These are phyloP conservation scores for Cornus kousa DNA, from an alignment of 148 eudicot species.

Conservation along the genomic window DNA sequence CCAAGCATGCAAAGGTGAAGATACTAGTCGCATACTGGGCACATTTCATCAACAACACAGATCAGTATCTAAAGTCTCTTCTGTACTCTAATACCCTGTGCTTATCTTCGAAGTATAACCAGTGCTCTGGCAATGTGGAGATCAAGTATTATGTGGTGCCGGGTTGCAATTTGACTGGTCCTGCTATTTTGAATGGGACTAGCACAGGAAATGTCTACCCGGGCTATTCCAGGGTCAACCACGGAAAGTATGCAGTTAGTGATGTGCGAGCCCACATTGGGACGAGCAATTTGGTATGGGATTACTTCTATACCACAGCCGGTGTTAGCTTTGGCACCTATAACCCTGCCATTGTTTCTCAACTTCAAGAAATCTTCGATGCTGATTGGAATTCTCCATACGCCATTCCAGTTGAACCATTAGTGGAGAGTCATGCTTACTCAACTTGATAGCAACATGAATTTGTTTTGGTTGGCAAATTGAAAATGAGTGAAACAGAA, in stretches of 20 bases:
- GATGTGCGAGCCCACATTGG: slow-evolving; percentile 79
- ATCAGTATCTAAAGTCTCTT: slow-evolving; percentile 72
- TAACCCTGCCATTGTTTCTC: slow-evolving; percentile 60
- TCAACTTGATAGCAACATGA: slow-evolving; percentile 33
- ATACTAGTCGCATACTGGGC: slow-evolving; percentile 82
- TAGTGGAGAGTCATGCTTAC: slow-evolving; percentile 37
- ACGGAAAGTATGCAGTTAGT: slow-evolving; percentile 89
- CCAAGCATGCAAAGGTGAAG: slow-evolving; percentile 78
- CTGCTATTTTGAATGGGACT: slow-evolving; percentile 54
- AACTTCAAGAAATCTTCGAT: slow-evolving; percentile 77
- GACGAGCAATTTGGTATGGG: slow-evolving; percentile 91
- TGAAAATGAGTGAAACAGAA: neutral
- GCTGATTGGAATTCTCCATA: slow-evolving; percentile 97
- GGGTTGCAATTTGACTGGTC: slow-evolving; percentile 73
- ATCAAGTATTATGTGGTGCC: slow-evolving; percentile 80
- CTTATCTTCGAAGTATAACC: slow-evolving; percentile 70
- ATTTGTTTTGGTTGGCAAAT: neutral
- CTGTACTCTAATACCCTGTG: slow-evolving; percentile 76
- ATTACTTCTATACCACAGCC: slow-evolving; percentile 77
- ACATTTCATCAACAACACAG: slow-evolving; percentile 70
- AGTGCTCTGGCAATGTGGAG: slow-evolving; percentile 75
- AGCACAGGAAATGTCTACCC: slow-evolving; percentile 70
- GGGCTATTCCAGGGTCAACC: slow-evolving; percentile 72
- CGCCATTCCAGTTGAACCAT: slow-evolving; percentile 53
- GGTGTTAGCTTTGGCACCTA: slow-evolving; percentile 91